These are phyloP conservation scores for Neofusicoccum kwambonambiense DNA, from an alignment of 2,329 filamentous ascomycete genomes.

Conservation along the genomic window DNA sequence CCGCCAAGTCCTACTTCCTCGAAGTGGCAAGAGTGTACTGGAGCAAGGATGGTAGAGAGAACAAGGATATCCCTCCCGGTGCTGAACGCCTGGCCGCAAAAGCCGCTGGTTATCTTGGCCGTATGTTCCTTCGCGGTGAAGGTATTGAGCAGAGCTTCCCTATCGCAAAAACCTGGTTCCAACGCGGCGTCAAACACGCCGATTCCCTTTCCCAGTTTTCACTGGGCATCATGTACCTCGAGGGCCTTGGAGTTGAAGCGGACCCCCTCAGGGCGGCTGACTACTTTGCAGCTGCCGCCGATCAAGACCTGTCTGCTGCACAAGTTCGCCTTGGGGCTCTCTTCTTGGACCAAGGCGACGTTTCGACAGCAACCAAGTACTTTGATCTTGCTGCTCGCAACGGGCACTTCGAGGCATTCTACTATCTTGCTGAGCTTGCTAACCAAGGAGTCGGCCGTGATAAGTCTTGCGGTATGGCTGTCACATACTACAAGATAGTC, in stretches of 20 bases:
- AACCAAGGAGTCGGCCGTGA: constrained; percentile 78
- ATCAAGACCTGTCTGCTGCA: constrained; percentile 76
- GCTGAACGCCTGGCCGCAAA: constrained; percentile 79
- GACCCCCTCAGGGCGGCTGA: constrained; percentile 72
- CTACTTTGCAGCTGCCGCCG: constrained; percentile 74
- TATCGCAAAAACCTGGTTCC: constrained; percentile 79
- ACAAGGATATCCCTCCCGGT: constrained; percentile 65
- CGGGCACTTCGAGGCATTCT: constrained; percentile 83
- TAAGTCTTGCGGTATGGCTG: constrained; percentile 72
- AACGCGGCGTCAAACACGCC: constrained; percentile 69
- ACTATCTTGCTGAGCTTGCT: constrained; percentile 86
- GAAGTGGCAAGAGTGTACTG: constrained; percentile 79
- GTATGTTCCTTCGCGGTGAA: constrained; percentile 88
- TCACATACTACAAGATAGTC: constrained; percentile 84
- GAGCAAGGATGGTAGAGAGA: constrained; percentile 72
- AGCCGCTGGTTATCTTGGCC: constrained; percentile 80
- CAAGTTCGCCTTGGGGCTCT: constrained; percentile 81
- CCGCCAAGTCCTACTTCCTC: constrained; percentile 78
- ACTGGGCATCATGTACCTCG: constrained; percentile 77
- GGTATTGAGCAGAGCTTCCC: constrained; percentile 76
- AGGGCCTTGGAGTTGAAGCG: constrained; percentile 70
- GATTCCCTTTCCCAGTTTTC: constrained; percentile 84
- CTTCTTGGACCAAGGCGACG: constrained; percentile 84
- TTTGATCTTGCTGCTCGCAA: constrained; percentile 84
- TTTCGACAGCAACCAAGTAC: constrained; percentile 76